A percentile compares a stretch with the other conserved stretches of the same genome.
phyloP scores from a whole-genome alignment of 495 filamentous ascomycete species.

The Penicillium nucicola region DNA sequence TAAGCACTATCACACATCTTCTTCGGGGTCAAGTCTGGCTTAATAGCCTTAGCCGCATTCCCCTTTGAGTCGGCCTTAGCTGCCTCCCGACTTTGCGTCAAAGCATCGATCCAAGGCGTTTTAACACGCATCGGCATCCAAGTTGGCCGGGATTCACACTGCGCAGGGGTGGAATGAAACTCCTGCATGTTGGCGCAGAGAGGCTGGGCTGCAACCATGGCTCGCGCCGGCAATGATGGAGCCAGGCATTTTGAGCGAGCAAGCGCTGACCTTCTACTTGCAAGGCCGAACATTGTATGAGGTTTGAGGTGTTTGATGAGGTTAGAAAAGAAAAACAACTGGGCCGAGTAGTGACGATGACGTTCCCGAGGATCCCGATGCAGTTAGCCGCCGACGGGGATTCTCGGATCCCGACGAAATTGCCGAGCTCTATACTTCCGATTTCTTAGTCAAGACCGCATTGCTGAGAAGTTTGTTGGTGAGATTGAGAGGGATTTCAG shows the following conservation, averaged over 20 bases:
- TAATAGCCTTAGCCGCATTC: slow-evolving; percentile 28
- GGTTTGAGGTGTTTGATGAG: background rate
- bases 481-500: too few relatives aligned
- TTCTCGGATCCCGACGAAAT: slow-evolving; percentile 11
- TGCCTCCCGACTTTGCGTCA: slow-evolving; percentile 50
- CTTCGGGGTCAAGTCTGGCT: slow-evolving; percentile 56
- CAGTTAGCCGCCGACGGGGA: slow-evolving; percentile 19
- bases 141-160: slow-evolving; percentile 28
- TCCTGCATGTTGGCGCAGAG: slow-evolving; percentile 12
- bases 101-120: slow-evolving; percentile 69
- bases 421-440: slow-evolving; percentile 3
- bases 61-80: slow-evolving; percentile 20
- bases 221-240: slow-evolving; percentile 8
- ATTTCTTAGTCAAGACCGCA: background rate
- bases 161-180: slow-evolving; percentile 30
- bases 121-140: slow-evolving; percentile 57
- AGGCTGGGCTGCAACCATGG: slow-evolving; percentile 5
- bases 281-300: slow-evolving; percentile 17
- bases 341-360: slow-evolving; percentile 11
- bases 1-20: slow-evolving; percentile 65
- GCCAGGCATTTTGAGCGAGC: slow-evolving; percentile 10
- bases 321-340: background rate
- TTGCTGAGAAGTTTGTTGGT: too few relatives aligned
- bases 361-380: slow-evolving; percentile 10
- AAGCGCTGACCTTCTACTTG: slow-evolving; percentile 19